A percentile compares a stretch with the other conserved stretches of the same genome.
Conservation (phyloP, 768 basidiomycete species). For the Russula emetica region DNA sequence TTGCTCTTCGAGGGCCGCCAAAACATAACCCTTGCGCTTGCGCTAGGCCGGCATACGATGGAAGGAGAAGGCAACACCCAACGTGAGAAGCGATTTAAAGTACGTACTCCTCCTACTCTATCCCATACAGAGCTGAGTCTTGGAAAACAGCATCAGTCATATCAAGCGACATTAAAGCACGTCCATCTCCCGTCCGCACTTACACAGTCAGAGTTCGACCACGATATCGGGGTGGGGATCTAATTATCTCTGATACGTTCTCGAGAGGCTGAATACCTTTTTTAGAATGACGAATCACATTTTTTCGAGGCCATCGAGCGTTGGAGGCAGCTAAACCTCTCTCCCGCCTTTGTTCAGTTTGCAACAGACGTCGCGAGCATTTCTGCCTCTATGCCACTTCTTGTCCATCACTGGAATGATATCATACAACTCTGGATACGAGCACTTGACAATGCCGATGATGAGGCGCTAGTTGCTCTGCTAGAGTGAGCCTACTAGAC, state of each 20-base stretch:
- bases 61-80: slow-evolving; percentile 23
- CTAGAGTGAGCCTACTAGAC: slow-evolving; percentile 57
- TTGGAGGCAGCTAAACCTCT: slow-evolving; percentile 77
- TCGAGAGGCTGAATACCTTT: not conserved
- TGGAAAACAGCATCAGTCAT: slow-evolving; percentile 61
- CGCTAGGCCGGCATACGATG: slow-evolving; percentile 2
- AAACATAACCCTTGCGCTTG: not conserved
- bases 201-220: slow-evolving; percentile 46
- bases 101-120: slow-evolving; percentile 25
- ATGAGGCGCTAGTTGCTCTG: slow-evolving; percentile 68
- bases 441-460: slow-evolving; percentile 55
- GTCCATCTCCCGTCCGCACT: slow-evolving; percentile 71
- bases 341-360: slow-evolving; percentile 69
- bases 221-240: slow-evolving; percentile 49
- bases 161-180: slow-evolving; percentile 58
- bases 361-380: slow-evolving; percentile 55
- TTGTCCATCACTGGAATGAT: slow-evolving; percentile 75
- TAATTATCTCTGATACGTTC: not conserved
- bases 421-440: slow-evolving; percentile 61
- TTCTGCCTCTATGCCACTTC: slow-evolving; percentile 71
- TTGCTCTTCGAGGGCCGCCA: too few relatives aligned
- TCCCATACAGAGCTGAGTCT: not conserved
- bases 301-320: slow-evolving; percentile 70
- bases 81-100: slow-evolving; percentile 51
- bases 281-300: slow-evolving; percentile 71